Percentiles rank a stretch among this genome's conserved stretches.
These are phyloP conservation scores for Acacia pycnantha DNA, from an alignment of 331 rosid genomes.

Conservation along the genomic window DNA sequence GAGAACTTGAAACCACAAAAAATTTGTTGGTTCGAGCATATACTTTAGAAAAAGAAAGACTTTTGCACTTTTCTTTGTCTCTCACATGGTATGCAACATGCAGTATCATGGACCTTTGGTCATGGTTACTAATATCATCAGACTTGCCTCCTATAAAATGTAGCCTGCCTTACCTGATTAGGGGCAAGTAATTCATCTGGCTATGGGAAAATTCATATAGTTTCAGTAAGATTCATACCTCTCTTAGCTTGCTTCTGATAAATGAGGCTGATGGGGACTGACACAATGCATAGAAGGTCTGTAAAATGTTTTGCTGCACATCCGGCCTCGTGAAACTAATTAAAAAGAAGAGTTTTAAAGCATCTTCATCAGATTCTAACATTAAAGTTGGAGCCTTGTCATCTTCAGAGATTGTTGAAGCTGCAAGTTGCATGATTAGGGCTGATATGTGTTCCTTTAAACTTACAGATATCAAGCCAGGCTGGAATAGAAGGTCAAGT, in stretches of 20 bases:
- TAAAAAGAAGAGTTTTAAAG: constrained; percentile 54
- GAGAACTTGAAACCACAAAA: background rate
- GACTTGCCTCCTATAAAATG: background rate
- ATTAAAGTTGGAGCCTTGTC: constrained; percentile 41
- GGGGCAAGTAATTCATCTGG: background rate
- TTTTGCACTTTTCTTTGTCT: too few relatives aligned
- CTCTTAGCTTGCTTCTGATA: constrained; percentile 52
- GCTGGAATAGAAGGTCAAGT: constrained; percentile 59
- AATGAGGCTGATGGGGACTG: constrained; percentile 50
- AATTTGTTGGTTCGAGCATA: background rate
- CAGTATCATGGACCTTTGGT: background rate
- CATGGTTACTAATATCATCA: background rate
- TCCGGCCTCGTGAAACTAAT: constrained; percentile 43
- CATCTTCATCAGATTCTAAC: constrained; percentile 66
- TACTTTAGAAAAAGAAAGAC: background rate
- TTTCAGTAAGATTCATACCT: constrained; percentile 43
- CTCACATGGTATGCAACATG: background rate
- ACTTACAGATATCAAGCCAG: constrained; percentile 36
- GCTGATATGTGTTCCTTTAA: constrained; percentile 53
- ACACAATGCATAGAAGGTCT: constrained; percentile 64
- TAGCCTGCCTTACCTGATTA: background rate
- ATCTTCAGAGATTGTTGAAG: constrained; percentile 56
- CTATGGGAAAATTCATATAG: constrained; percentile 9
- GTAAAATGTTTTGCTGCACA: constrained; percentile 56
- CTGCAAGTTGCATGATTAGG: constrained; percentile 58